These are phyloP conservation scores for Yamadazyma atmosphaerica DNA, from an alignment of 1,139 yeast species.

Conservation along the genomic window DNA sequence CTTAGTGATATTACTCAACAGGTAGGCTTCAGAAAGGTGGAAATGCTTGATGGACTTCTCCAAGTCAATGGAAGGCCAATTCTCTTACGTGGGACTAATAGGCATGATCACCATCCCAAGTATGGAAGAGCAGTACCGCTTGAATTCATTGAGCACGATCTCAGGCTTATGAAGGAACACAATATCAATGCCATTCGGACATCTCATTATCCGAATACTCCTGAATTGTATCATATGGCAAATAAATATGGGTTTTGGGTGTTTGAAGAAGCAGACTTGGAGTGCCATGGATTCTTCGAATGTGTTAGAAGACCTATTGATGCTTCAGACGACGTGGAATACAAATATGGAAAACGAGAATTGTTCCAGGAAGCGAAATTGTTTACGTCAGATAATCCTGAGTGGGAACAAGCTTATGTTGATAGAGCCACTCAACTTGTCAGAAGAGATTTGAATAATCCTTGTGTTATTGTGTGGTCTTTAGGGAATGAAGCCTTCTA, in stretches of 20 bases:
- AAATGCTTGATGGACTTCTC: conserved; percentile 24
- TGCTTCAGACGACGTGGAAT: conserved; percentile 13
- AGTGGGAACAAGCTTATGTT: conserved; percentile 30
- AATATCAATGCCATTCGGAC: conserved; percentile 35
- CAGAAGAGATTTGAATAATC: conserved; percentile 30
- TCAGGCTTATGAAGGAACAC: conserved; percentile 29
- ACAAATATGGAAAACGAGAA: conserved; percentile 8
- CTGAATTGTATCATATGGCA: conserved; percentile 17
- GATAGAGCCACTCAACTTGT: conserved; percentile 31
- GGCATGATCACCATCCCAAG: conserved; percentile 32
- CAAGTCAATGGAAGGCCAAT: conserved; percentile 27
- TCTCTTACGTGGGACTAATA: conserved; percentile 28
- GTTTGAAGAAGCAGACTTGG: conserved; percentile 37
- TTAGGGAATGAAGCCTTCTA: conserved; percentile 36
- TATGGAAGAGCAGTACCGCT: conserved; percentile 33
- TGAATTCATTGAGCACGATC: conserved; percentile 27
- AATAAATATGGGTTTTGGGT: conserved; percentile 32
- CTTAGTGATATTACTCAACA: conserved; percentile 17
- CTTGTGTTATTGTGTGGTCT: conserved; percentile 35
- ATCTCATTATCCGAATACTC: conserved; percentile 31
- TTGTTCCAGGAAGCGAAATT: conserved; percentile 13
- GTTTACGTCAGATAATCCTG: conserved; percentile 27
- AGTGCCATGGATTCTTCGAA: conserved; percentile 33
- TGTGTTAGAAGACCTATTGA: conserved; percentile 15
- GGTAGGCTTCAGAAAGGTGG: conserved; percentile 30